Evolutionary conservation across 495 filamentous ascomycete genomes (phyloP), one percentile per base, ranked within the genome.

Genomic region (Tuber umbilicatum): DNA sequence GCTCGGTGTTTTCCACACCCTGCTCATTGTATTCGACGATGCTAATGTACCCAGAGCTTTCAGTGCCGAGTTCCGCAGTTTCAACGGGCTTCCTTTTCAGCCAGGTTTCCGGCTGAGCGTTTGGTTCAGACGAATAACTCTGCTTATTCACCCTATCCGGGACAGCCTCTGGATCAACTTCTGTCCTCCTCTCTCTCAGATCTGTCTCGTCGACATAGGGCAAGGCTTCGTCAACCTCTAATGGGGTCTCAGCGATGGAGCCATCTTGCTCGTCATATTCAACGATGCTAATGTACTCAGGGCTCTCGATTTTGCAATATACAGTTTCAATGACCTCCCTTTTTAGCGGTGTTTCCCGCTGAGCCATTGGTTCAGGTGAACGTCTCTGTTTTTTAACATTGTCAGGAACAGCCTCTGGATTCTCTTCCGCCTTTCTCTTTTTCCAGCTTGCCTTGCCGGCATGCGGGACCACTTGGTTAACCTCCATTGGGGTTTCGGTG

Each of bases 381-480:
- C 7, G 31, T 27, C n/a, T 27, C 50, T 12, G n/a, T 27, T 27
- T 60, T 10, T 60, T 60, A 1, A 27, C n/a, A 60, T 9, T 3
- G 9, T 14, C 50, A 2, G 9, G 50, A 1, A 27, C 14, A 27
- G 2, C 10, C n/a, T 60, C 50, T 60, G 2, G 23, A 3, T 14
- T 10, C 14, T n/a, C 23, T 27, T 60, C 50, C 14, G 50, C n/a
- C 10, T 31, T 60, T 27, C 50, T 27, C n/a, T 60, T 60, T 60
- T 3, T 14, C 2, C 10, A n/a, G n/a, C 2, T 10, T 60, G 9
- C 14, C 50, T 60, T n/a, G 10, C 5, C 2, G 10, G 50, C n/a
- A 14, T 27, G 10, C 10, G n/a, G 10, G 0, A 14, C 2, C 0
- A 0, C 3, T 27, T 12, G 14, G 0, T 3, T n/a, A 3, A 3